Evolutionary conservation across 768 basidiomycete genomes (phyloP), one percentile per base, ranked within the genome.

Genomic region (Russula sp.): DNA sequence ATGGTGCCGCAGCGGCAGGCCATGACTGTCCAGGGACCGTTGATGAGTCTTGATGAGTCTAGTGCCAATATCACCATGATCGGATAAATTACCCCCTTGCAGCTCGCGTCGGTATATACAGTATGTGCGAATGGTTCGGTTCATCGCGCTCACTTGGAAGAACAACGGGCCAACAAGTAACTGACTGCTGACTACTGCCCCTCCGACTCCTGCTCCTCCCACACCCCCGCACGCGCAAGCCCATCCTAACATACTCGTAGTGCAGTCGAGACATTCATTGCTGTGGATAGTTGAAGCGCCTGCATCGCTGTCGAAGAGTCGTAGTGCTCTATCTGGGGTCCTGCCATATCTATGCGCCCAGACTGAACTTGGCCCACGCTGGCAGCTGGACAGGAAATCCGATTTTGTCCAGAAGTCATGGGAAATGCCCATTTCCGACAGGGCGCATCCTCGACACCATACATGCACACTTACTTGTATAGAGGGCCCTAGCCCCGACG

Each of bases 41-140:
- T 50, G 61, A 43, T 14, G 7, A n/a, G 57, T 36, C 62, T 38
- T 50, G 61, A 43, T 14, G 7, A n/a, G 57, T 36, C 62, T 63
- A 79, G 77, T 1, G 78, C 79, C 5, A 78, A 79, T 62, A 82
- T 82, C 62, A 79, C 81, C 3, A 74, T 76, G 69, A 74, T 80
- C 51, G 80, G 80, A 9, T 78, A 81, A 68, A 72, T 80, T n/a
- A n/a, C 43, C n/a, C 25, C 14, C 69, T 81, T 81, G 14, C 79
- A 81, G 67, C 72, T 81, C 22, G 76, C 79, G 73, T 77, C 58
- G 78, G 79, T 55, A 69, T 78, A 76, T 29, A 29, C 20, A n/a
- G n/a, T 20, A 20, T 10, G 18, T 78, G 59, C 71, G 77, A 22
- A 13, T 56, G 16, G 43, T 49, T 41, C 22, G 5, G 11, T 45